These are phyloP conservation scores for Casuarina cunninghamiana DNA, from an alignment of 306 rosid species.

Conservation along the genomic window DNA sequence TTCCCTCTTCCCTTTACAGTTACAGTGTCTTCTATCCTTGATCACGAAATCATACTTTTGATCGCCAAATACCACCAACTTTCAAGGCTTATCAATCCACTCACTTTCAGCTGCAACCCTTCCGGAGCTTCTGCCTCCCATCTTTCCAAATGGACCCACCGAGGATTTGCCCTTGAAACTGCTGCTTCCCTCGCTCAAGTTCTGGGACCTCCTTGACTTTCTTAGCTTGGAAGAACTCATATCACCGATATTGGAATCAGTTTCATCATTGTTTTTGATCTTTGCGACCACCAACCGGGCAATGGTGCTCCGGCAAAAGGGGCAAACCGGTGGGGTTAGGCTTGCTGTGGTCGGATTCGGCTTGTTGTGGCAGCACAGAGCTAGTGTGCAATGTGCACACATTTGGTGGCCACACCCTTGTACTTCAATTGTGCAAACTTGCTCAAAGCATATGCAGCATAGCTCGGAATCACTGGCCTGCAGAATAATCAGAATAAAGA, in stretches of 20 bases:
- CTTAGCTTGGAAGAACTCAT: conserved; percentile 53
- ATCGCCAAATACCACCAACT: conserved; percentile 27
- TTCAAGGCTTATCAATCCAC: conserved; percentile 63
- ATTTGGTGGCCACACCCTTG: conserved; percentile 89
- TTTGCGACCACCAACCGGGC: conserved; percentile 51
- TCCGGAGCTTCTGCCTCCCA: conserved; percentile 67
- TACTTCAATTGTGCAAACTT: conserved; percentile 79
- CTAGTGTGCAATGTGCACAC: conserved; percentile 95
- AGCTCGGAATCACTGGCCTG: conserved; percentile 81
- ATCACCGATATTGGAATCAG: conserved; percentile 47
- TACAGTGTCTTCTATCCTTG: conserved; percentile 23
- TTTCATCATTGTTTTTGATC: conserved; percentile 48
- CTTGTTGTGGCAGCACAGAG: conserved; percentile 92
- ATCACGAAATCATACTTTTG: conserved; percentile 26
- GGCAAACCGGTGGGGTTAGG: conserved; percentile 79
- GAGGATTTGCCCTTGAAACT: conserved; percentile 76
- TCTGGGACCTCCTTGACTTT: conserved; percentile 60
- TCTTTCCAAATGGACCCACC: conserved; percentile 68
- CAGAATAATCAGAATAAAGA: conserved; percentile 24
- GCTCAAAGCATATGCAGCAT: conserved; percentile 98
- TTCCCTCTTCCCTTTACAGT: conserved; percentile 23
- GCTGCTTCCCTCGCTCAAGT: conserved; percentile 80
- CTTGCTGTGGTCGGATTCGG: conserved; percentile 72
- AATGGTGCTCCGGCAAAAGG: conserved; percentile 89
- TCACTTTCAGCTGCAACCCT: conserved; percentile 65